These are phyloP conservation scores for Eucalyptus polyanthemos DNA, from an alignment of 345 rosid species.

Conservation along the genomic window DNA sequence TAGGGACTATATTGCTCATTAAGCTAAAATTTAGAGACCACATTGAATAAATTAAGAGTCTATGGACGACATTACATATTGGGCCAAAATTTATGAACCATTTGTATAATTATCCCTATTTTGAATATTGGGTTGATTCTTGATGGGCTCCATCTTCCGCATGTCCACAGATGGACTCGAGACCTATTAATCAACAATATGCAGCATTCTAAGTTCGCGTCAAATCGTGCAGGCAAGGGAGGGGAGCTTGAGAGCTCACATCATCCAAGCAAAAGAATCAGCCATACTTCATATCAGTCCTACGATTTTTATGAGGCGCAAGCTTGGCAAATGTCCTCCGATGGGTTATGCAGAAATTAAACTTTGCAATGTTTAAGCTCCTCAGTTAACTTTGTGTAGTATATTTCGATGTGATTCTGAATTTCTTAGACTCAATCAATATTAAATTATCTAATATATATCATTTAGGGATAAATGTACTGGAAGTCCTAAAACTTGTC, in stretches of 20 bases:
- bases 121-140: background rate
- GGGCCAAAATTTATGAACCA: background rate
- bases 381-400: background rate
- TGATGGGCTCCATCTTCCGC: background rate
- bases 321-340: background rate
- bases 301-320: background rate
- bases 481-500: rapidly evolving
- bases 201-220: background rate
- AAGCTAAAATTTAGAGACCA: rapidly evolving
- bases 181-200: background rate
- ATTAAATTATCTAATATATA: background rate
- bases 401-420: background rate
- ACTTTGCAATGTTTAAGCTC: background rate
- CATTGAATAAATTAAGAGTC: background rate
- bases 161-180: background rate
- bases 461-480: rapidly evolving
- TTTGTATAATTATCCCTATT: background rate
- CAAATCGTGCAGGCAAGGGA: background rate
- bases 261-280: background rate
- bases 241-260: slow-evolving; percentile 1
- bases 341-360: background rate
- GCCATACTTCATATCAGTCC: background rate
- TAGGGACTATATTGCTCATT: rapidly evolving
- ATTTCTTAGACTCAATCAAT: background rate
- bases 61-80: rapidly evolving